Percentiles rank a stretch among this genome's conserved stretches.
Evolutionary conservation across 176 grass and related monocot genomes (phyloP).

Genomic region (Phragmites australis): DNA sequence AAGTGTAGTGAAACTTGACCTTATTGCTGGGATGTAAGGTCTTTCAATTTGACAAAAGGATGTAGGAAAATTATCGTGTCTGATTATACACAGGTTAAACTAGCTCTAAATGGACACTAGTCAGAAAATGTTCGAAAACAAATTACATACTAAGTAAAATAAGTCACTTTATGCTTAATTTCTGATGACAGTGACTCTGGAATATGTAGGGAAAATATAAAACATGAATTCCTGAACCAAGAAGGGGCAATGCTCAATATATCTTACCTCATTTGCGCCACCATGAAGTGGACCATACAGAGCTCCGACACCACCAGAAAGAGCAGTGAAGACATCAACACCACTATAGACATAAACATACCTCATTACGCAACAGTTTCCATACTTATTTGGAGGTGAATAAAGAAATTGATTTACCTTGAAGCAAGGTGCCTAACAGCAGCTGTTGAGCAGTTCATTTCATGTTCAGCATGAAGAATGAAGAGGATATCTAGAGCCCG

Average conservation of each 20-base stretch:
- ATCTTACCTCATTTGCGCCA: conserved; percentile 90
- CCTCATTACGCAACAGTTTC: conserved; percentile 36
- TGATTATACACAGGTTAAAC: not conserved
- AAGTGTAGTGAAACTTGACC: not conserved
- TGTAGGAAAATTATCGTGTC: too few species aligned
- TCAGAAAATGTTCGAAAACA: not conserved
- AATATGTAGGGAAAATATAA: not conserved
- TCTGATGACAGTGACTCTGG: not conserved
- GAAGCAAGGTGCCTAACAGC: conserved; percentile 98
- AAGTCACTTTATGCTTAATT: not conserved
- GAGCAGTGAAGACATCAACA: conserved; percentile 95
- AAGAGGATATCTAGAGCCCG: conserved; percentile 88
- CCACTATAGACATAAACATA: conserved; percentile 69
- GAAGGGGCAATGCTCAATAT: not conserved
- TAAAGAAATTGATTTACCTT: conserved; percentile 53
- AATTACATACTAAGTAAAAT: not conserved
- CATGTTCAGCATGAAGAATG: conserved; percentile 97
- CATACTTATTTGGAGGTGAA: conserved; percentile 14
- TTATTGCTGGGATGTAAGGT: not conserved
- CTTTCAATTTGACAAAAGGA: not conserved
- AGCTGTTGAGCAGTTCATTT: conserved; percentile 99
- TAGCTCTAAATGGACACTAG: not conserved
- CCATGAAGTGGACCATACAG: conserved; percentile 97
- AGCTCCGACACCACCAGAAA: conserved; percentile 95
- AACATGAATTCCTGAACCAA: conserved; percentile 8